Base-by-base conservation (phyloP, 1,139 yeast species). In the Kazachstania sp. region DNA sequence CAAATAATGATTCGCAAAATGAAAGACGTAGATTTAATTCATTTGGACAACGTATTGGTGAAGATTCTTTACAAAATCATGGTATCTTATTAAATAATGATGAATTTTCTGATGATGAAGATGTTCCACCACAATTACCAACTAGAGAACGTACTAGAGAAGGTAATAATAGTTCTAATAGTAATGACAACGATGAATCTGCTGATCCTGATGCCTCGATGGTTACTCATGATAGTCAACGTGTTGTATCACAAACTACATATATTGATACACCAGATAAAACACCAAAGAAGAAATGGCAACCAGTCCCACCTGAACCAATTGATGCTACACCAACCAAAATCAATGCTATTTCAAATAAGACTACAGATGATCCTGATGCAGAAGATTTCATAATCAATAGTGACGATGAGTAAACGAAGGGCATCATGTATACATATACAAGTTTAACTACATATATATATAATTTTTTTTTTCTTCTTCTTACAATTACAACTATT, bases 21-120 rank as follows among this genome's bases (percentile, higher is more conserved):
- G 68, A 56, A 61, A 65, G 62, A 66, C 63, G 52, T 51, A 60
- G 64, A 46, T 60, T 60, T 47, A 58, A 60, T 54, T 59, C 67
- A n/a, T 59, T 61, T 52, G 64, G 64, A 34, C 64, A 59, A 8
- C 65, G 61, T 43, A 52, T 51, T 5, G 68, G 77, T 51, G 83
- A 78, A 50, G 83, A 78, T 48, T 81, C 77, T 39, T 56, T 64
- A 37, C 82, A 80, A 58, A 80, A 76, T 66, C 78, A 73, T 53
- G 77, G 79, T 31, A 78, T 80, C 50, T 70, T 72, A 43, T 68
- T 79, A 60, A 71, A 68, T 47, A 73, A 75, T 41, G 76, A 71
- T 41, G 65, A 66, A 15, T 64, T 61, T 12, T 65, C 60, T 18
- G 60, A 54, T n/a, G 60, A 59, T 44, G 63, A 54, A 39, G 68